Base-by-base conservation (phyloP, 108 stramenopile species). In the Cyclotella choctawhatcheeana region DNA sequence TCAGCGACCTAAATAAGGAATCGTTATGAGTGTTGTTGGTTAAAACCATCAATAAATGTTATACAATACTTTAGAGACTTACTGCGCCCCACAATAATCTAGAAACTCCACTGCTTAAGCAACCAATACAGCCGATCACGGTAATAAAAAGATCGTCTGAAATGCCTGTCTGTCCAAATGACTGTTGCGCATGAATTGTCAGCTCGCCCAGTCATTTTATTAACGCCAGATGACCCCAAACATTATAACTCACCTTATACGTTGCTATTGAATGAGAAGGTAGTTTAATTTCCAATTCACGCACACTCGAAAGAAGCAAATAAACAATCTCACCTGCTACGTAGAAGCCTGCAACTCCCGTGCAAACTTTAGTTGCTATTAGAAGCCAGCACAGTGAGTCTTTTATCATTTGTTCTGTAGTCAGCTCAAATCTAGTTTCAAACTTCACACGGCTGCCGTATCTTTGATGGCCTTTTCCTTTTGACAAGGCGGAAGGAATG, bases 311-410 rank as follows among this genome's bases (percentile, higher is more conserved):
- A 40, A 6, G 6, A 12, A 40, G 37, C 37, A 40, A 10, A 17
- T 51, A 51, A n/a, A 51, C 18, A 5, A 51, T 32, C 51, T 52
- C 32, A 58, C 56, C 56, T 7, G 72, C 71, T 12, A 79, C 56
- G 31, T 79, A 79, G 27, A 79, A 73, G 5, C 77, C 77, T 25
- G 66, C 27, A 18, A 81, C 79, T 31, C 79, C 79, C n/a, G 68
- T 63, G 31, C 62, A 70, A 48, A 81, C 75, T 6, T 68, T 37
- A 0, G 69, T 58, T 2, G 53, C 74, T 26, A 81, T 76, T 3
- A 81, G 24, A 3, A 81, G 79, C 79, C 79, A 81, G 22, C 74
- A 81, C 14, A 81, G 32, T 13, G 73, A 71, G 59, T 81, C 79
- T 34, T 43, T 48, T 14, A 81, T 81, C 79, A 81, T 81, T 64